Conservation (phyloP, 2,329 filamentous ascomycete genomes). For the Botrytis tulipae region DNA sequence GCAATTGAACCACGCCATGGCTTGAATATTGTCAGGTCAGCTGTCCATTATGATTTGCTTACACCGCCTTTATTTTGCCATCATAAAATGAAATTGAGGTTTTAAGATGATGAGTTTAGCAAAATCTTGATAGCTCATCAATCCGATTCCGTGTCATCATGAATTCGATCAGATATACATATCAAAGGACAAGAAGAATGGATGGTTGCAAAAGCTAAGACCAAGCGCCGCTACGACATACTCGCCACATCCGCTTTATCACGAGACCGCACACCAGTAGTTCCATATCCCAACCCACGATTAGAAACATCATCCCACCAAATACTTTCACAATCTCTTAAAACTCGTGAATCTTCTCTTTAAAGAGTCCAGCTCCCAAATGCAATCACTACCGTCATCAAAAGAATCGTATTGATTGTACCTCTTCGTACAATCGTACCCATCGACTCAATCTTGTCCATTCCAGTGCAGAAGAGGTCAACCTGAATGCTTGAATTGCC, state of each 20-base stretch:
- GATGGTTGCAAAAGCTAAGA: neutral
- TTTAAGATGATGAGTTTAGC: neutral
- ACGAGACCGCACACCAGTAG: neutral
- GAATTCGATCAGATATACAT: neutral
- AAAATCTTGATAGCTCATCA: neutral
- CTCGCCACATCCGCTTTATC: neutral
- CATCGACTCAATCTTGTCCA: neutral
- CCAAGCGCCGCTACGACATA: neutral
- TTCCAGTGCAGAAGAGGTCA: neutral
- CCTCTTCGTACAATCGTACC: neutral
- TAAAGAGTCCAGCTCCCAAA: neutral
- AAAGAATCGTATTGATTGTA: neutral
- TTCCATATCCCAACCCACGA: neutral
- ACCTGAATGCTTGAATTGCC: neutral
- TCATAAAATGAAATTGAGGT: neutral
- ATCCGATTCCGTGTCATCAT: neutral
- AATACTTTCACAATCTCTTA: neutral
- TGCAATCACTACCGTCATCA: neutral
- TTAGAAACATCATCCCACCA: neutral
- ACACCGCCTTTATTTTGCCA: neutral
- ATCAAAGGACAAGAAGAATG: neutral
- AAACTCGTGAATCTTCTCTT: neutral
- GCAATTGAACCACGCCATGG: neutral
- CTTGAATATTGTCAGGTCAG: neutral
- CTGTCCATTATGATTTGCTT: neutral